Base-by-base conservation (phyloP, 768 basidiomycete species). In the Neoboletus brunneissimus region DNA sequence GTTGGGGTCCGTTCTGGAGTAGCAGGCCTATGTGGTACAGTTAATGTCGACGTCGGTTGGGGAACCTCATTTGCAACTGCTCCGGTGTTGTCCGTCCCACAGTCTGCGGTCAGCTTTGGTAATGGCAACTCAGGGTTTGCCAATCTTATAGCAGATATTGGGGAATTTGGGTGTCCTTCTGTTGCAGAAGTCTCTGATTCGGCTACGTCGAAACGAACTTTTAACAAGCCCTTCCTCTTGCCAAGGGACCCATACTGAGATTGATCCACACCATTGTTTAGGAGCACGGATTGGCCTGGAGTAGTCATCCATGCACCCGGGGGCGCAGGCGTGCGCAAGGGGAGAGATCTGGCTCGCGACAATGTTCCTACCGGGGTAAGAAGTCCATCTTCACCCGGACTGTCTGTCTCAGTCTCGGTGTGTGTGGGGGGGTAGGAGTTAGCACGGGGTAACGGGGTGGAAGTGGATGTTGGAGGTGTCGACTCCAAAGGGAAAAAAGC, bases 261-360 rank as follows among this genome's bases (percentile, higher is more conserved):
- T 44, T 70, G 72, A 42, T 66, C 64, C 5, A 16, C 40, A 18
- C 56, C 60, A 35, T 54, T 64, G 42, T 20, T 53, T 25, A 64
- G 56, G 16, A 60, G 52, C 2, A 43, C 58, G 18, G 68, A 64
- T 56, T 73, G 70, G 34, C 65, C 77, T 3, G 88, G 86, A 15
- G 88, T 88, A 3, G 73, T 69, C 45, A 79, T 58, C 85, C 87
- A 89, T 40, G 78, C 86, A 38, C 88, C 88, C 20, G 88, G 87
- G 3, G 80, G 81, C n/a, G 77, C 82, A 41, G 88, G 87, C 0
- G 86, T 89, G 54, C 80, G 80, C 18, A 73, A 56, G 23, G 82
- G 76, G 12, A 82, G 67, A 7, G 78, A 71, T 11, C 68, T 73
- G 29, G 77, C 77, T 60, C 79, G 77, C 11, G 82, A 81, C 37